phyloP scores from a whole-genome alignment of 805 yeast species.

The Candida pini region DNA sequence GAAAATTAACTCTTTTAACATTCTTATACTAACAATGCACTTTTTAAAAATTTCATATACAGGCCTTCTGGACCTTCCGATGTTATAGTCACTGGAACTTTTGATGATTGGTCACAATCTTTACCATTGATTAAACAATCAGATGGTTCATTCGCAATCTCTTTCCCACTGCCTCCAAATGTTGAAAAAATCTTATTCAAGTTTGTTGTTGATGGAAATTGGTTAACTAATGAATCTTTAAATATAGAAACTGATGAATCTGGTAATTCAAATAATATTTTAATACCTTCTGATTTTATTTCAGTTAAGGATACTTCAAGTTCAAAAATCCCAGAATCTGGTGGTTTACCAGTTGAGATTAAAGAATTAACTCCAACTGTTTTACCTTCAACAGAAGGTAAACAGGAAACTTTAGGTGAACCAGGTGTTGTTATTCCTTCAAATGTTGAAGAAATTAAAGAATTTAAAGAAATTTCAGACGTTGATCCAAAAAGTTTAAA shows the following conservation, averaged over 20 bases:
- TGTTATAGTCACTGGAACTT: slow-evolving; percentile 56
- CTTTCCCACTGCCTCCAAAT: slow-evolving; percentile 25
- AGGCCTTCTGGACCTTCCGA: slow-evolving; percentile 31
- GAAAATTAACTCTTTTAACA: too few relatives aligned
- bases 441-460: slow-evolving; percentile 54
- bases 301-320: slow-evolving; percentile 19
- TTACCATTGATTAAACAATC: slow-evolving; percentile 40
- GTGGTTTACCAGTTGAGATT: slow-evolving; percentile 31
- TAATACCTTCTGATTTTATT: slow-evolving; percentile 34
- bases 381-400: slow-evolving; percentile 37
- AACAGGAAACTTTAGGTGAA: slow-evolving; percentile 45
- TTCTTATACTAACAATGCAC: too few relatives aligned
- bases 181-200: slow-evolving; percentile 36
- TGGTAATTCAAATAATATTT: slow-evolving; percentile 49
- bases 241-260: slow-evolving; percentile 39
- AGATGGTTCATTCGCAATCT: slow-evolving; percentile 29
- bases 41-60: neutral
- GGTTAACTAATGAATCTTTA: slow-evolving; percentile 40
- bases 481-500: slow-evolving; percentile 56
- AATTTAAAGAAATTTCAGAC: slow-evolving; percentile 49
- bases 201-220: slow-evolving; percentile 56
- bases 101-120: slow-evolving; percentile 52
- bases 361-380: slow-evolving; percentile 26
- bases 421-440: slow-evolving; percentile 66
- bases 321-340: slow-evolving; percentile 41